phyloP scores from a whole-genome alignment of 148 eudicot species.

The Camellia japonica region DNA sequence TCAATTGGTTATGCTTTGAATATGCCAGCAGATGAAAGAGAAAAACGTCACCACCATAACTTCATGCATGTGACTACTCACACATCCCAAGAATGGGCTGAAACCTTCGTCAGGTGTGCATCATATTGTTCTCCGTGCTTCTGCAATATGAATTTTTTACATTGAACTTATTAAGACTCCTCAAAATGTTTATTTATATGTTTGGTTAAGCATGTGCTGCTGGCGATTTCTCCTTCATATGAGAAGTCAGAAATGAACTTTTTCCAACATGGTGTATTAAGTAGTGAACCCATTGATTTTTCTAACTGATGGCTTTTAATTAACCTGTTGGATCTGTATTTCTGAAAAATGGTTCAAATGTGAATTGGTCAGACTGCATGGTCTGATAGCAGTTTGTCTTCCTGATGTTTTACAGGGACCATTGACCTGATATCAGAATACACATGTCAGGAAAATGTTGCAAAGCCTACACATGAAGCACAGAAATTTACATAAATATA shows the following conservation, averaged over 20 bases:
- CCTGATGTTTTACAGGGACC: background rate
- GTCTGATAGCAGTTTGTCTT: background rate
- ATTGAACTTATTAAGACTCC: background rate
- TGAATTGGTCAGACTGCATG: background rate
- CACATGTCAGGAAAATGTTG: background rate
- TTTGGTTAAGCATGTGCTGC: background rate
- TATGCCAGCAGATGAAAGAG: slow-evolving; percentile 76
- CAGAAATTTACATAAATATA: background rate
- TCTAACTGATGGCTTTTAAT: background rate
- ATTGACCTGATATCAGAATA: background rate
- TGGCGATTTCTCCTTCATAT: background rate
- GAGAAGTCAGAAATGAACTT: background rate
- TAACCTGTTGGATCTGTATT: background rate
- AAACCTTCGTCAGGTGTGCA: slow-evolving; percentile 64
- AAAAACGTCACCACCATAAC: slow-evolving; percentile 68
- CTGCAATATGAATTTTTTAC: background rate
- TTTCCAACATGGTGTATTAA: background rate
- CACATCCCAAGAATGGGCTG: slow-evolving; percentile 84
- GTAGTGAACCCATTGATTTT: background rate
- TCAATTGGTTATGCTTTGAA: slow-evolving; percentile 68
- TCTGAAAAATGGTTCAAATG: background rate
- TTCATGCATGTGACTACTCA: slow-evolving; percentile 72
- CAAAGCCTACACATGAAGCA: background rate
- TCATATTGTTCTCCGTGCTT: background rate
- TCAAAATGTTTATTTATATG: background rate